These are phyloP conservation scores for Trypanosomatidae sp. DNA, from an alignment of 208 protist genomes.

Conservation along the genomic window DNA sequence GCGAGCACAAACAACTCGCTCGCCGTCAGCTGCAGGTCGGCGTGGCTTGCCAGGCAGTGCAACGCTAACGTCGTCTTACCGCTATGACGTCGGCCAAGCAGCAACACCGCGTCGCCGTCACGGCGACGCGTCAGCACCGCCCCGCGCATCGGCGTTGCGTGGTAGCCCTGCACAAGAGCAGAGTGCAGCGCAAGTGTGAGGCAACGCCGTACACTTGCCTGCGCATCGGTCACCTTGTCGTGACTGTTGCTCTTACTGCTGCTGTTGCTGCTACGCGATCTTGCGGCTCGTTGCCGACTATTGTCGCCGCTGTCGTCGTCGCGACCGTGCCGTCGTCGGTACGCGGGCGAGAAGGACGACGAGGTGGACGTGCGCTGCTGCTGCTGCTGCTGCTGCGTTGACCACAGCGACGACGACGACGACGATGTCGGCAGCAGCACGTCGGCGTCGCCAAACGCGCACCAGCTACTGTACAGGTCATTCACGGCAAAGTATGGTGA, in stretches of 20 bases:
- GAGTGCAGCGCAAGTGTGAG: constrained; percentile 23
- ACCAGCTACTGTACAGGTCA: constrained; percentile 42
- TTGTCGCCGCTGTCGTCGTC: neutral
- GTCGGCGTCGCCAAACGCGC: constrained; percentile 34
- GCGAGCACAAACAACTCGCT: constrained; percentile 37
- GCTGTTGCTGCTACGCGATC: neutral
- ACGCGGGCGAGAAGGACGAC: neutral
- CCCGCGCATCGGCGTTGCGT: constrained; percentile 39
- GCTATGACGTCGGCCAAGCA: constrained; percentile 29
- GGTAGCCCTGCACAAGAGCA: constrained; percentile 17
- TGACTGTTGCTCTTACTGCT: neutral
- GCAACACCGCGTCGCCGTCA: constrained; percentile 22
- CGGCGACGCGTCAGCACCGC: constrained; percentile 22
- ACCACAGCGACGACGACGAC: too few species aligned
- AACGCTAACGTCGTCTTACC: constrained; percentile 72
- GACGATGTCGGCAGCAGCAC: constrained; percentile 1
- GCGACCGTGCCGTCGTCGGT: neutral
- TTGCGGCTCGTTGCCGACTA: neutral
- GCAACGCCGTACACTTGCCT: constrained; percentile 12
- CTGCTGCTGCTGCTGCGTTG: too few species aligned
- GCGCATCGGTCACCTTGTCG: neutral
- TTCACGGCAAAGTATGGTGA: constrained; percentile 54
- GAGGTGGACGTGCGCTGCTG: neutral
- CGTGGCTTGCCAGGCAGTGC: constrained; percentile 26
- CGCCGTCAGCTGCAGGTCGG: constrained; percentile 25